These are phyloP conservation scores for Poronia punctata DNA, from an alignment of 495 filamentous ascomycete genomes.

Conservation along the genomic window DNA sequence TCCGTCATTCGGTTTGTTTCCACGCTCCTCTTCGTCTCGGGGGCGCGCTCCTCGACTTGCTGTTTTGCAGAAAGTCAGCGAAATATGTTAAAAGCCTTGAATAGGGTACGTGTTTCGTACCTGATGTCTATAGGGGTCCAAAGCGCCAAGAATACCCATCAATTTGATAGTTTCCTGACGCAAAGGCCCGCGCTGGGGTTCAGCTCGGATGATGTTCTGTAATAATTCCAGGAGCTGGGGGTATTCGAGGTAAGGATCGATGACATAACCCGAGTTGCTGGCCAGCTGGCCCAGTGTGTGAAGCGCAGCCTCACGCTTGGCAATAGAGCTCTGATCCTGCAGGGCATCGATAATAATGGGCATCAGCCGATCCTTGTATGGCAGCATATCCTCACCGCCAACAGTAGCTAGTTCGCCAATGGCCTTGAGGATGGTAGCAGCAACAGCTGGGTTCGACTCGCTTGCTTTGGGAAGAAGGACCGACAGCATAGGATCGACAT, in stretches of 20 bases:
- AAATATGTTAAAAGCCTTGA: slow-evolving; percentile 4
- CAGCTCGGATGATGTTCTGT: slow-evolving; percentile 87
- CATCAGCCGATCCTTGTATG: slow-evolving; percentile 85
- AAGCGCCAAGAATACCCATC: slow-evolving; percentile 89
- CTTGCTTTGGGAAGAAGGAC: slow-evolving; percentile 82
- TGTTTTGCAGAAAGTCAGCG: slow-evolving; percentile 16
- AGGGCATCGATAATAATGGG: slow-evolving; percentile 86
- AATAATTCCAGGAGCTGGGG: slow-evolving; percentile 86
- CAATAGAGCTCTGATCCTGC: slow-evolving; percentile 82
- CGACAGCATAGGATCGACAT: slow-evolving; percentile 89
- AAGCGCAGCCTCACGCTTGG: slow-evolving; percentile 85
- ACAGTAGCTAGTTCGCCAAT: slow-evolving; percentile 90
- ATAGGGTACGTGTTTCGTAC: slow-evolving; percentile 27
- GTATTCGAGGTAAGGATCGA: slow-evolving; percentile 91
- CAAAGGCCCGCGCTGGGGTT: slow-evolving; percentile 68
- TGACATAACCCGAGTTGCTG: slow-evolving; percentile 94
- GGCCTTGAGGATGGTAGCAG: slow-evolving; percentile 85
- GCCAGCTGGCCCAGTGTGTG: slow-evolving; percentile 87
- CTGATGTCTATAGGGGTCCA: slow-evolving; percentile 96
- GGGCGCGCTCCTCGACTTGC: slow-evolving; percentile 56
- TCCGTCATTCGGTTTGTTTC: slow-evolving; percentile 70
- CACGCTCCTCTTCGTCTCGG: slow-evolving; percentile 52
- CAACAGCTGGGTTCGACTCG: slow-evolving; percentile 77
- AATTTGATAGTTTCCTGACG: slow-evolving; percentile 93
- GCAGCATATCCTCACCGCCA: slow-evolving; percentile 82